Evolutionary conservation across 2,329 filamentous ascomycete species (phyloP).

Genomic region (Iodosphaeria phyllophila): DNA sequence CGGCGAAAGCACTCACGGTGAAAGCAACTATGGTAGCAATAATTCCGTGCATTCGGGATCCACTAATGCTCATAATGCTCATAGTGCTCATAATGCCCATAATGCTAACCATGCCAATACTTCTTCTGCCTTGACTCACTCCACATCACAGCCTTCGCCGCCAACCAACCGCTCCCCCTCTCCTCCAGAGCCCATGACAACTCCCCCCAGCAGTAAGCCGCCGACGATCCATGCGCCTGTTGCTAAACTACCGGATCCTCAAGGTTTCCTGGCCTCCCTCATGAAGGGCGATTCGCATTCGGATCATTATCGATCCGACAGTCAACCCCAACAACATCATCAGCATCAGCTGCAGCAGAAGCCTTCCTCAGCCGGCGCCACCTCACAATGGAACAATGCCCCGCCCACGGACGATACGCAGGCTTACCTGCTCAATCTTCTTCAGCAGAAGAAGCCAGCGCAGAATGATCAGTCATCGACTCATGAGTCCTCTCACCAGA

Average conservation of each 20-base stretch:
- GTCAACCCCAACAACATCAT: conserved; percentile 11
- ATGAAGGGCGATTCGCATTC: conserved; percentile 36
- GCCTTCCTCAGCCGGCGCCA: conserved; percentile 5
- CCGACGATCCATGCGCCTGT: conserved; percentile 35
- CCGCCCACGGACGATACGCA: conserved; percentile 52
- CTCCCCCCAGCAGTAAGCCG: conserved; percentile 11
- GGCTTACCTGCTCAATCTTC: conserved; percentile 67
- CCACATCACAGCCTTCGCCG: conserved; percentile 10
- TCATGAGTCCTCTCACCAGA: conserved; percentile 22
- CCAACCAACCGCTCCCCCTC: conserved; percentile 5
- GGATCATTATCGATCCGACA: conserved; percentile 21
- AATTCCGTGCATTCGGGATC: too few species aligned
- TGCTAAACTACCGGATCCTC: conserved; percentile 34
- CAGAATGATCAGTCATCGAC: conserved; percentile 30
- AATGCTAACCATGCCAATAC: too few species aligned
- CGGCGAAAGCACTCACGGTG: too few species aligned
- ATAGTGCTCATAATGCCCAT: too few species aligned
- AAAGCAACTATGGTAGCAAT: too few species aligned
- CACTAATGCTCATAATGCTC: too few species aligned
- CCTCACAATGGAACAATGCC: conserved; percentile 23
- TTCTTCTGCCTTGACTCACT: conserved; percentile 12
- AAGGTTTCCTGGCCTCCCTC: conserved; percentile 37
- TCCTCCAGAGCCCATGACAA: conserved; percentile 7
- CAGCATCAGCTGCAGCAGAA: too few species aligned
- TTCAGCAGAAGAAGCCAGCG: conserved; percentile 59